Conservation (phyloP, 352 stramenopile genomes). For the Peronospora farinosa region DNA sequence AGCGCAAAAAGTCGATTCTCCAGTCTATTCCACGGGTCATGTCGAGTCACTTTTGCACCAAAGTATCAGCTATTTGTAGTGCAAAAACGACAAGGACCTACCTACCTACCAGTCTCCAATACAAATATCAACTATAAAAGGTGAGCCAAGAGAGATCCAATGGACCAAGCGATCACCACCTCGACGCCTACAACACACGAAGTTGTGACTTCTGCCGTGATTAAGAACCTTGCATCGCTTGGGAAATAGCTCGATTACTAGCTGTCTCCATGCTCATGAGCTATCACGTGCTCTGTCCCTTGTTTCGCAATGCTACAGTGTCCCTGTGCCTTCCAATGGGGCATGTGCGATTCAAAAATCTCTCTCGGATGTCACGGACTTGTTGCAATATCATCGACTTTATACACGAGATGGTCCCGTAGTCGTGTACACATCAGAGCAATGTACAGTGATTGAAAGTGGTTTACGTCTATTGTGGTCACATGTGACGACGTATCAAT, state of each 20-base stretch:
- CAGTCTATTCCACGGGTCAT: no score
- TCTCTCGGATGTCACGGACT: conserved; percentile 30
- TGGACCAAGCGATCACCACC: conserved; percentile 16
- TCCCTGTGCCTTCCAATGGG: conserved; percentile 38
- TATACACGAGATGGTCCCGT: conserved; percentile 16
- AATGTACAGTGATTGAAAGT: conserved; percentile 30
- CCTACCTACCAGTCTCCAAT: conserved; percentile 23
- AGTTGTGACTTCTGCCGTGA: conserved; percentile 20
- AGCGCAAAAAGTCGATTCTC: no score
- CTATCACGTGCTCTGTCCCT: conserved; percentile 32
- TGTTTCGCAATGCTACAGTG: conserved; percentile 43
- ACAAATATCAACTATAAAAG: neutral
- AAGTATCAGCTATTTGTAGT: no score
- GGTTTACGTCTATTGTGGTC: conserved; percentile 50
- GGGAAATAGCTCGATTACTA: conserved; percentile 5
- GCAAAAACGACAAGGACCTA: no score
- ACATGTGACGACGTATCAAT: conserved; percentile 50
- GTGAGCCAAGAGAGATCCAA: conserved; percentile 2
- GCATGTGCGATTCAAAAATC: conserved; percentile 34
- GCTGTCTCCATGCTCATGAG: conserved; percentile 30
- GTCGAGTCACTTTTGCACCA: no score
- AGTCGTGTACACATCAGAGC: conserved; percentile 14
- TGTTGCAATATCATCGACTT: conserved; percentile 40
- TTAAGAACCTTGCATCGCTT: conserved; percentile 23
- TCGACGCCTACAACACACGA: conserved; percentile 18